Evolutionary conservation across 192 early-diverging fungal species (phyloP).

Genomic region (Bifiguratus adelaidae): DNA sequence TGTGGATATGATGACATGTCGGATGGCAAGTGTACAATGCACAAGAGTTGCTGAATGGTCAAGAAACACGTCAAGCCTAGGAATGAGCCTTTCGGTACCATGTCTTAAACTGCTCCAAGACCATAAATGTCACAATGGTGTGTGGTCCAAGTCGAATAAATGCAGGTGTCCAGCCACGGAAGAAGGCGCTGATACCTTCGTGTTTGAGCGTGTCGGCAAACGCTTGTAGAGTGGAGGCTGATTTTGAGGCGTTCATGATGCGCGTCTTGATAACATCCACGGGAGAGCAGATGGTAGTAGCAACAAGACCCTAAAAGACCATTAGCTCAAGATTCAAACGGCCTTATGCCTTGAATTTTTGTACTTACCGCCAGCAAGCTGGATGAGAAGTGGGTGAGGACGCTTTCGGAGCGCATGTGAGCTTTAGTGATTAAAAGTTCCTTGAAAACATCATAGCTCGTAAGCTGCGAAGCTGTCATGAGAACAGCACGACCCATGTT

Average conservation of each 20-base stretch:
- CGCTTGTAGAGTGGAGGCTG: conserved; percentile 10
- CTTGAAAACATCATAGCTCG: conserved; percentile 73
- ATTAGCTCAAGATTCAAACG: no score
- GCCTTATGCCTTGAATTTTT: no score
- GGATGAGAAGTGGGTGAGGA: conserved; percentile 54
- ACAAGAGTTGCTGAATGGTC: no score
- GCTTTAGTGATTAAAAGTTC: conserved; percentile 46
- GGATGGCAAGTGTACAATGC: no score
- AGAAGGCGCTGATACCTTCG: conserved; percentile 62
- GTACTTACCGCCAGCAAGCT: conserved; percentile 57
- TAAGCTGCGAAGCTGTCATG: conserved; percentile 62
- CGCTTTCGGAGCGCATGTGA: conserved; percentile 51
- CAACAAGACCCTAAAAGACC: conserved; percentile 58
- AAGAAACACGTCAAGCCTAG: no score
- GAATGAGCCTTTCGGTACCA: conserved; percentile 6
- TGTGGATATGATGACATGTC: no score
- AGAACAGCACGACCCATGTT: conserved; percentile 87
- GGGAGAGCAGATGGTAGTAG: conserved; percentile 66
- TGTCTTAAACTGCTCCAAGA: conserved; percentile 64
- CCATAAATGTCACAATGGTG: conserved; percentile 75
- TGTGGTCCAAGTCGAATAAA: conserved; percentile 77
- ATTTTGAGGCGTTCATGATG: conserved; percentile 61
- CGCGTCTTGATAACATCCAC: conserved; percentile 81
- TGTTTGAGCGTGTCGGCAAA: conserved; percentile 35
- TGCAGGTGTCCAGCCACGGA: conserved; percentile 79